Percentiles rank a stretch among this genome's conserved stretches.
Evolutionary conservation across 768 basidiomycete species (phyloP).

Genomic region (Hemileccinum rubropunctum): DNA sequence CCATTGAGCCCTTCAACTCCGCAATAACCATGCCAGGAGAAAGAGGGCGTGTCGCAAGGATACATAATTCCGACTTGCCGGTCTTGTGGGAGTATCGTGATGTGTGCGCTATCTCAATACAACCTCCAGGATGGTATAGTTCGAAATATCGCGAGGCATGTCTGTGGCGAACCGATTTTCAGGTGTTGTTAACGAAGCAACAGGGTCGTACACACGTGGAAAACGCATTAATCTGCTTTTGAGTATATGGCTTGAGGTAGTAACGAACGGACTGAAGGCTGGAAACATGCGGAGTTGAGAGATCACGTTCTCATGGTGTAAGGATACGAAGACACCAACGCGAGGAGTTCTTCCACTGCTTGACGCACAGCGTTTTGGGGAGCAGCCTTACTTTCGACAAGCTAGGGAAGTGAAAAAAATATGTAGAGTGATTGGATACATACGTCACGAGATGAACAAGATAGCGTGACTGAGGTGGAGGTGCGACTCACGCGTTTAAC

Average conservation of each 20-base stretch:
- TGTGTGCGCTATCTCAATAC: conserved; percentile 86
- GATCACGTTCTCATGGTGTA: conserved; percentile 8
- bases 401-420: conserved; percentile 36
- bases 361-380: conserved; percentile 59
- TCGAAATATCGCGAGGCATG: conserved; percentile 90
- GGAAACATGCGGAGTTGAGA: conserved; percentile 18
- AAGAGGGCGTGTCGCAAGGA: conserved; percentile 74
- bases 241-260: conserved; percentile 70
- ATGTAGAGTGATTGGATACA: conserved; percentile 21
- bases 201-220: conserved; percentile 68
- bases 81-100: conserved; percentile 84
- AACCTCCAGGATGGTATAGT: conserved; percentile 78
- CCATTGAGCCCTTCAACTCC: conserved; percentile 91
- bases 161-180: conserved; percentile 40
- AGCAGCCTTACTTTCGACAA: conserved; percentile 55
- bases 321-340: conserved; percentile 47
- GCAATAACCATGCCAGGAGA: conserved; percentile 68
- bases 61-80: conserved; percentile 87
- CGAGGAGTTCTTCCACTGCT: conserved; percentile 76
- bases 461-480: conserved; percentile 25
- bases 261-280: conserved; percentile 76
- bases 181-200: conserved; percentile 25
- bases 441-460: conserved; percentile 22
- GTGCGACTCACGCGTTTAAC: conserved; percentile 68
- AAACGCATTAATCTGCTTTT: conserved; percentile 88